A percentile compares a stretch with the other conserved stretches of the same genome.
These are phyloP conservation scores for Sambucus nigra DNA, from an alignment of 129 eudicot genomes.

Conservation along the genomic window DNA sequence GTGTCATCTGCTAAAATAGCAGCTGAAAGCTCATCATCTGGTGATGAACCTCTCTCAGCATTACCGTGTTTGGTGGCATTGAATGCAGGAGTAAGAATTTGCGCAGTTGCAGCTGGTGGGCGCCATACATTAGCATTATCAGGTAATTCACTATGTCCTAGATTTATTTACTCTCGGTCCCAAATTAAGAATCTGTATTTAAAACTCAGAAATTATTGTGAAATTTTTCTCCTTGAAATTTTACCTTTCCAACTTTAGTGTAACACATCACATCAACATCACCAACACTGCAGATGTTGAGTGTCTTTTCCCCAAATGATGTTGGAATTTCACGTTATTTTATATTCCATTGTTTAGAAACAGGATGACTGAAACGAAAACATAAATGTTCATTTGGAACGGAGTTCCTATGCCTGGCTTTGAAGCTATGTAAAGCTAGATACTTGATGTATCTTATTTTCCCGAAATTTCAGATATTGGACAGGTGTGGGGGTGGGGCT, in stretches of 20 bases:
- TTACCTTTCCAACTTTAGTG: no score
- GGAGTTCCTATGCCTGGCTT: no score
- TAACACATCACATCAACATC: no score
- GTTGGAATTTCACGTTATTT: no score
- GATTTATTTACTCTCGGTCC: no score
- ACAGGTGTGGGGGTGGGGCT: conserved; percentile 99
- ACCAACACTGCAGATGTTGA: no score
- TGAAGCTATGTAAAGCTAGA: neutral
- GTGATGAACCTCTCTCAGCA: conserved; percentile 73
- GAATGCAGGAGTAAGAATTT: conserved; percentile 72
- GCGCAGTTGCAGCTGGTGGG: conserved; percentile 96
- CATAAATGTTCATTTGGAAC: no score
- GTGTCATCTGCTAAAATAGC: conserved; percentile 68
- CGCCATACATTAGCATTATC: conserved; percentile 88
- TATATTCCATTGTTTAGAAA: no score
- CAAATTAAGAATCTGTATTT: no score
- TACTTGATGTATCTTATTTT: conserved; percentile 14
- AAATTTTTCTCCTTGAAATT: neutral
- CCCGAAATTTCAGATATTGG: conserved; percentile 71
- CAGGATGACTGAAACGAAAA: no score
- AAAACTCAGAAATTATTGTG: neutral
- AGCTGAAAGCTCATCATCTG: conserved; percentile 68
- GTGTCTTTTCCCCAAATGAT: no score
- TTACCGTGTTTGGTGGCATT: conserved; percentile 81
- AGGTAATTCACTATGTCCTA: conserved; percentile 31